Percentiles rank a stretch among this genome's conserved stretches.
Evolutionary conservation across 2,329 filamentous ascomycete genomes (phyloP).

Genomic region (Coniochaeta sp.): DNA sequence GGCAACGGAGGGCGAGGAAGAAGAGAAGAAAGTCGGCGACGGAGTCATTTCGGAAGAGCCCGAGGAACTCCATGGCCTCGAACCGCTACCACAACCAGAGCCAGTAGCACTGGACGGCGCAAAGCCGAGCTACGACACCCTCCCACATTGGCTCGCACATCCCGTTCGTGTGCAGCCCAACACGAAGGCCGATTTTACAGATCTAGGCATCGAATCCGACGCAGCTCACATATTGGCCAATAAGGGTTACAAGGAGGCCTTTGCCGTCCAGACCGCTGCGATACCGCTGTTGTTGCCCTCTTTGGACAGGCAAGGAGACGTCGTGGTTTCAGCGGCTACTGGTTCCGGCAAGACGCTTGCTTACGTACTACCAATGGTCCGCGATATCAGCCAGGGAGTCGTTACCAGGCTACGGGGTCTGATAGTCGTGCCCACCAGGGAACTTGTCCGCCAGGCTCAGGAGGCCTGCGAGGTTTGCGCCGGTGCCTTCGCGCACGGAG

Average conservation of each 20-base stretch:
- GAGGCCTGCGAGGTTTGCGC: constrained; percentile 71
- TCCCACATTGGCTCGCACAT: constrained; percentile 74
- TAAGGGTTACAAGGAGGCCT: constrained; percentile 64
- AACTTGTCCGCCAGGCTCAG: constrained; percentile 80
- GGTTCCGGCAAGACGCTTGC: constrained; percentile 94
- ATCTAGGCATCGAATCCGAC: constrained; percentile 55
- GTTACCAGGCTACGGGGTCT: constrained; percentile 68
- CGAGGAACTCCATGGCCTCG: constrained; percentile 60
- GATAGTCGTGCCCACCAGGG: constrained; percentile 84
- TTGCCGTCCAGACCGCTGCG: constrained; percentile 73
- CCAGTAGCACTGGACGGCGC: constrained; percentile 49
- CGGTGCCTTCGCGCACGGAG: constrained; percentile 46
- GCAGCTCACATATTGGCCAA: constrained; percentile 55
- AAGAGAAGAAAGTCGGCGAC: constrained; percentile 12
- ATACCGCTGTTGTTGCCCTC: constrained; percentile 72
- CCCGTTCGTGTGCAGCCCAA: constrained; percentile 63
- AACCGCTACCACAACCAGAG: constrained; percentile 74
- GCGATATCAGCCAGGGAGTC: constrained; percentile 59
- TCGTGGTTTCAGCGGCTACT: constrained; percentile 87
- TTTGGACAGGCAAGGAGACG: constrained; percentile 60
- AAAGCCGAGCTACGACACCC: constrained; percentile 64
- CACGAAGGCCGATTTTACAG: constrained; percentile 52
- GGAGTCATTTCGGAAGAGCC: constrained; percentile 12
- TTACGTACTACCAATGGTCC: constrained; percentile 80
- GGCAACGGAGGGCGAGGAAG: constrained; percentile 21